Evolutionary conservation across 495 filamentous ascomycete genomes (phyloP), one percentile per base, ranked within the genome.

Genomic region (Talaromyces borbonicus): DNA sequence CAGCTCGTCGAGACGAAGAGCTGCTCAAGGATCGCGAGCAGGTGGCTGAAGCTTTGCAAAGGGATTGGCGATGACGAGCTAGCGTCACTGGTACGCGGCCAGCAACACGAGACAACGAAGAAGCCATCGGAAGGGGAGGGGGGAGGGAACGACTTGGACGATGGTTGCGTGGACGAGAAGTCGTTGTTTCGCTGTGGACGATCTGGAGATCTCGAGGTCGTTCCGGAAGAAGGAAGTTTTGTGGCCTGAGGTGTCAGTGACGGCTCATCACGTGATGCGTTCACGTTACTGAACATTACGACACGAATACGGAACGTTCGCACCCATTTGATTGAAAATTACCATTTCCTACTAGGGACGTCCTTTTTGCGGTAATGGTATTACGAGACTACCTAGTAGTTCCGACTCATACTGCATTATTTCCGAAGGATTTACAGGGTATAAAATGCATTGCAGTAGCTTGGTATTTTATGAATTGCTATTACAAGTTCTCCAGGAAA

Each of bases 21-120:
- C 78, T 75, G 53, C 85, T 78, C 65, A 95, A 79, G 53, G 78
- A 75, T 52, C 86, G 79, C 48, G 66, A 62, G 58, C 64, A 58
- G 52, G 65, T 53, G 43, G 60, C 52, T 47, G 60, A 64, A 59
- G 63, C 50, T 52, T 49, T 62, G 52, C 59, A 42, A 36, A 62
- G 45, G 61, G 69, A 72, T 65, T 69, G 65, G n/a, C n/a, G n/a
- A 64, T 68, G 71, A 54, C 75, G 65, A 55, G 71, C 80, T 47
- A 85, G 73, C 58, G 78, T 78, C 69, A 80, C 81, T 59, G 75
- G 72, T 61, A 74, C 71, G 66, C 71, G 73, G 61, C 74, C 65
- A 60, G 70, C 72, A 46, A 85, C 66, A 63, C 83, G 81, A 58
- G 75, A 61, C 62, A 85, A 73, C 22, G 78, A 66, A 48, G 72